Conservation (phyloP, 2,329 filamentous ascomycete genomes). For the Graphilbum fragrans region DNA sequence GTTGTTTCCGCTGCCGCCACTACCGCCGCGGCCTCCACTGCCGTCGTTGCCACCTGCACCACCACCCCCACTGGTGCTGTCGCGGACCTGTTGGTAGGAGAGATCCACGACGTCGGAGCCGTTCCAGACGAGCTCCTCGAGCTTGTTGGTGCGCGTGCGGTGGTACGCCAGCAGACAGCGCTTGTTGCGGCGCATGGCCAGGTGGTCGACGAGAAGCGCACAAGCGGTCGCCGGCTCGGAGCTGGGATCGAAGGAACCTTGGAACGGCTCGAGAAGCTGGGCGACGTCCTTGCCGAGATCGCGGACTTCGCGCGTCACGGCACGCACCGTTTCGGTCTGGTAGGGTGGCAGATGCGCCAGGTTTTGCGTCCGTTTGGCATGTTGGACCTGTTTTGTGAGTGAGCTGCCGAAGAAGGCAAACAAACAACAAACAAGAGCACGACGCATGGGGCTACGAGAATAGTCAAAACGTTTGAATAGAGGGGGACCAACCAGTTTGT, state of each 20-base stretch:
- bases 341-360: slow-evolving; percentile 81
- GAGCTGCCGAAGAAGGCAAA: no score
- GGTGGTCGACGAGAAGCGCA: slow-evolving; percentile 80
- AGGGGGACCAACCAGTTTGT: slow-evolving; percentile 64
- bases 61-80: slow-evolving; percentile 13
- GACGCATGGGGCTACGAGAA: neutral
- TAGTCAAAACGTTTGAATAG: neutral
- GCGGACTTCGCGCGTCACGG: slow-evolving; percentile 80
- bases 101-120: slow-evolving; percentile 73
- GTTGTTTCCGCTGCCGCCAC: slow-evolving; percentile 22
- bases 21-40: slow-evolving; percentile 13
- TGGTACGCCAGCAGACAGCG: slow-evolving; percentile 92
- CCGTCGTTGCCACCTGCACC: slow-evolving; percentile 19
- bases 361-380: slow-evolving; percentile 89
- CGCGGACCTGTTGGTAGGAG: slow-evolving; percentile 40
- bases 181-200: slow-evolving; percentile 94
- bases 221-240: slow-evolving; percentile 76
- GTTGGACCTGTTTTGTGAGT: slow-evolving; percentile 60
- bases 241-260: slow-evolving; percentile 74
- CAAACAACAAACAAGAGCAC: no score
- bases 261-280: slow-evolving; percentile 68
- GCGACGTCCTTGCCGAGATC: slow-evolving; percentile 82
- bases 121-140: slow-evolving; percentile 89
- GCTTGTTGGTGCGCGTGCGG: slow-evolving; percentile 74
- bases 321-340: slow-evolving; percentile 80